Percentiles rank a stretch among this genome's conserved stretches.
These are phyloP conservation scores for Suhomyces bribrorum DNA, from an alignment of 1,139 yeast species.

Conservation along the genomic window DNA sequence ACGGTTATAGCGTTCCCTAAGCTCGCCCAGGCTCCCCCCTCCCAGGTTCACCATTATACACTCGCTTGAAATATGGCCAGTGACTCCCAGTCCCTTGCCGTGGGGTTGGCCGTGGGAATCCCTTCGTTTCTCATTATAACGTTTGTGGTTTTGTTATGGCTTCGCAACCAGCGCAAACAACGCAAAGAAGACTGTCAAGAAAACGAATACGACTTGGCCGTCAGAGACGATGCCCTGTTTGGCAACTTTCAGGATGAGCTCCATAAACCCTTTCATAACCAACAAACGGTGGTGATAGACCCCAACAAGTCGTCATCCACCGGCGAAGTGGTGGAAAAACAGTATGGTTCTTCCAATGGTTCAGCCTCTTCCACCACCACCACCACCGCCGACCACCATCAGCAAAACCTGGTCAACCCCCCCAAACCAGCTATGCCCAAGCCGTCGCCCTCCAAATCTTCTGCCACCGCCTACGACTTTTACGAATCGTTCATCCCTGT, in stretches of 20 bases:
- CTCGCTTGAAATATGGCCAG: background rate
- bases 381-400: constrained; percentile 13
- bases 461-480: constrained; percentile 41
- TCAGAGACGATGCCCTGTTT: constrained; percentile 42
- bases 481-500: constrained; percentile 48
- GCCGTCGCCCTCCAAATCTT: constrained; percentile 16
- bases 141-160: constrained; percentile 25
- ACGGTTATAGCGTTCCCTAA: no score
- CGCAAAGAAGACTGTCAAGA: constrained; percentile 33
- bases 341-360: constrained; percentile 12
- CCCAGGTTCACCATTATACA: background rate
- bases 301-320: constrained; percentile 15
- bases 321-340: constrained; percentile 14
- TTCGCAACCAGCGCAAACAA: constrained; percentile 35
- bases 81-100: constrained; percentile 28
- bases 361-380: constrained; percentile 16
- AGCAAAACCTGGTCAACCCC: constrained; percentile 7
- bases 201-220: constrained; percentile 37
- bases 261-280: constrained; percentile 24
- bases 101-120: constrained; percentile 47
- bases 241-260: constrained; percentile 42
- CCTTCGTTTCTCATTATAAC: constrained; percentile 35
- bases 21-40: background rate
- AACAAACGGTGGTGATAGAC: constrained; percentile 8
- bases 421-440: constrained; percentile 6